A percentile compares a stretch with the other conserved stretches of the same genome.
Conservation (phyloP, 495 filamentous ascomycete species). For the Aspergillus biplanus region DNA sequence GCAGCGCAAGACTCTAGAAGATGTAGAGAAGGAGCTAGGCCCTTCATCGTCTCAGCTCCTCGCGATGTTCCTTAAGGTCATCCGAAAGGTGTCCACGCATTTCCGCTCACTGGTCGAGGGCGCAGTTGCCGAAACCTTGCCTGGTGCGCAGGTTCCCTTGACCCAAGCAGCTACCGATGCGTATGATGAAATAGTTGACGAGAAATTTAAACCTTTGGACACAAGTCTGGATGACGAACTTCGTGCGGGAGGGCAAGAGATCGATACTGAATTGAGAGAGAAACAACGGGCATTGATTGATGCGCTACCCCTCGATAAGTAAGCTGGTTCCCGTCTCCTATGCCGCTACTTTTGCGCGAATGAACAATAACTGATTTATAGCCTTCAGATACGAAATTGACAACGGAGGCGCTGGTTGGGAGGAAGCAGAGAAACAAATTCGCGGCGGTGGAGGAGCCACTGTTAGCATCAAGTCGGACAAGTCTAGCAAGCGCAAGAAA, state of each 20-base stretch:
- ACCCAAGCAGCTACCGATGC: conserved; percentile 60
- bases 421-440: conserved; percentile 81
- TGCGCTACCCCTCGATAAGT: conserved; percentile 85
- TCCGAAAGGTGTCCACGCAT: conserved; percentile 79
- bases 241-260: conserved; percentile 77
- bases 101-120: conserved; percentile 76
- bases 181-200: conserved; percentile 65
- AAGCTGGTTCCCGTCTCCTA: conserved; percentile 42
- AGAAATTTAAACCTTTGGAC: conserved; percentile 69
- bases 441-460: conserved; percentile 62
- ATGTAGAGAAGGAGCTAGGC: conserved; percentile 77
- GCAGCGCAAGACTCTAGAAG: conserved; percentile 83
- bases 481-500: conserved; percentile 77
- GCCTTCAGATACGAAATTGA: conserved; percentile 76
- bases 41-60: conserved; percentile 78
- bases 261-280: conserved; percentile 67
- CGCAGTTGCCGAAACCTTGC: conserved; percentile 72
- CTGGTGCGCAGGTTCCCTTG: conserved; percentile 52
- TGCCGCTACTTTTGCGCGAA: conserved; percentile 19
- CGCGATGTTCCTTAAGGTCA: conserved; percentile 95
- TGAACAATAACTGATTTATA: conserved; percentile 52
- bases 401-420: conserved; percentile 72
- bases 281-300: conserved; percentile 87
- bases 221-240: conserved; percentile 82
- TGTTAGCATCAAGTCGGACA: conserved; percentile 80